Percentiles rank a stretch among this genome's conserved stretches.
Conservation (phyloP, 1,284 basidiomycete genomes). For the Cerrena zonata region DNA sequence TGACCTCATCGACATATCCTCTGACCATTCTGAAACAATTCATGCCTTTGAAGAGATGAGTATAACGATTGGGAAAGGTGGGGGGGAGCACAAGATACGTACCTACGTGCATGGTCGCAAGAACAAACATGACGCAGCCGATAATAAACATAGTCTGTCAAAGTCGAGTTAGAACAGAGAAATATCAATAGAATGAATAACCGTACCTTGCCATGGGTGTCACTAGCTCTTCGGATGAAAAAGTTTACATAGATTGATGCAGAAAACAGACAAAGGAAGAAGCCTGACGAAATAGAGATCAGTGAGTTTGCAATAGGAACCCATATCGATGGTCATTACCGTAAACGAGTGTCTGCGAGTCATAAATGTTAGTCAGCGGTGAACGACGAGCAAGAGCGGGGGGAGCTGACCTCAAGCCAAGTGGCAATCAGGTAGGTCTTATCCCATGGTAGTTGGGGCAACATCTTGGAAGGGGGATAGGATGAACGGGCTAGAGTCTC, state of each 20-base stretch:
- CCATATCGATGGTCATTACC: conserved; percentile 9
- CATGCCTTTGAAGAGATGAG: conserved; percentile 15
- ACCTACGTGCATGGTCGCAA: neutral
- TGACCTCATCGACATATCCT: conserved; percentile 23
- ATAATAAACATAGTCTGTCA: neutral
- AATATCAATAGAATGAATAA: neutral
- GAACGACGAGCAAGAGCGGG: neutral
- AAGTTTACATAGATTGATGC: conserved; percentile 2
- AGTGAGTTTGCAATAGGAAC: neutral
- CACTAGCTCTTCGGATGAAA: neutral
- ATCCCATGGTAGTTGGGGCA: conserved; percentile 11
- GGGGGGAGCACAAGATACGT: neutral
- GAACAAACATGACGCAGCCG: neutral
- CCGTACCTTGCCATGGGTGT: conserved; percentile 3
- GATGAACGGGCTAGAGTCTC: neutral
- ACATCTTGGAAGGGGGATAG: neutral
- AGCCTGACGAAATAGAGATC: neutral
- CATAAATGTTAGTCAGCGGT: neutral
- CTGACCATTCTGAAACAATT: conserved; percentile 26
- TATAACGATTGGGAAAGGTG: neutral
- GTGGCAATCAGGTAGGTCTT: conserved; percentile 16
- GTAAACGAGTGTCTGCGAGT: conserved; percentile 14
- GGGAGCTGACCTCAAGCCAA: conserved; percentile 16
- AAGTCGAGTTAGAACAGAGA: neutral
- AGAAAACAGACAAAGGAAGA: conserved; percentile 4